phyloP scores from a whole-genome alignment of 179 eudicot species.

The Camellia oleifera region DNA sequence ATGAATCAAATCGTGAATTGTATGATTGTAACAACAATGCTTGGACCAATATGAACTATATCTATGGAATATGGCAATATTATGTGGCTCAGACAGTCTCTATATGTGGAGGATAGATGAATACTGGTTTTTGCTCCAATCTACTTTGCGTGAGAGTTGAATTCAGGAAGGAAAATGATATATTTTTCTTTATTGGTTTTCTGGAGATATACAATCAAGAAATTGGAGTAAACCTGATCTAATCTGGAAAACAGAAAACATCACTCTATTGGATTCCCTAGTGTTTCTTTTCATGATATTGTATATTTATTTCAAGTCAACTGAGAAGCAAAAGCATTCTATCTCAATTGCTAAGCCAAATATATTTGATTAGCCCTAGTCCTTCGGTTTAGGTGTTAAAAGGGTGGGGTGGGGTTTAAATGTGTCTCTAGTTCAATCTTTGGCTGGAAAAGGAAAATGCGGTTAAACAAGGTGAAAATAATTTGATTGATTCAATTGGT shows the following conservation, averaged over 20 bases:
- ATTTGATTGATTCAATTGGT: neutral
- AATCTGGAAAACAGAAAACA: neutral
- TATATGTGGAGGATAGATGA: neutral
- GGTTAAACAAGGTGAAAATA: neutral
- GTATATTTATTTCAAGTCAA: neutral
- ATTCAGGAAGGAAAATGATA: neutral
- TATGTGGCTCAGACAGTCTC: neutral
- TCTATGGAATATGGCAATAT: neutral
- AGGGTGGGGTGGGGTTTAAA: neutral
- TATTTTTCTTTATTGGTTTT: neutral
- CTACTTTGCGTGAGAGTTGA: neutral
- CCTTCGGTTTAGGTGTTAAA: neutral
- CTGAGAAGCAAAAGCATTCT: neutral
- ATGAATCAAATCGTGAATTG: too few species aligned
- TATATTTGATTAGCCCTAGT: too few species aligned
- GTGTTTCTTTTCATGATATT: neutral
- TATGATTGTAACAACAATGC: too few species aligned
- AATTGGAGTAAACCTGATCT: neutral
- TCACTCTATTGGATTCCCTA: neutral
- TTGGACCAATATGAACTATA: neutral
- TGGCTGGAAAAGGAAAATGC: neutral
- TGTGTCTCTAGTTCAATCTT: neutral
- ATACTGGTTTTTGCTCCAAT: neutral
- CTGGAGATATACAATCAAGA: neutral
- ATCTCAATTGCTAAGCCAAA: constrained; percentile 1